Percentiles rank a stretch among this genome's conserved stretches.
Evolutionary conservation across 495 filamentous ascomycete genomes (phyloP).

Genomic region (Penicillium malachiteum): DNA sequence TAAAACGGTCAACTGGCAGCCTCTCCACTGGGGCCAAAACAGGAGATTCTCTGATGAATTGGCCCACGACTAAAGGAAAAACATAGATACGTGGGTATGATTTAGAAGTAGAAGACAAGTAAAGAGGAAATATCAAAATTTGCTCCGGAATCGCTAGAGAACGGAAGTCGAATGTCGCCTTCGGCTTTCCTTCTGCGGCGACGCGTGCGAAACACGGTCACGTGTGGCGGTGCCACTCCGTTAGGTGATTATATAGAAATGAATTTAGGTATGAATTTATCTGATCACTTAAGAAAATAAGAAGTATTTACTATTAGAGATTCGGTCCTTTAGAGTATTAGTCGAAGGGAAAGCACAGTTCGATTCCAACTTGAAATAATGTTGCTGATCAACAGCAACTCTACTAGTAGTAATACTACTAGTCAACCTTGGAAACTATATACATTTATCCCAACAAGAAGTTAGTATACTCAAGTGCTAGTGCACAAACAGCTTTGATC

Average conservation of each 20-base stretch:
- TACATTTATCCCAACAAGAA: neutral
- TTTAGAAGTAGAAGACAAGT: conserved; percentile 4
- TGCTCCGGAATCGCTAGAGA: conserved; percentile 4
- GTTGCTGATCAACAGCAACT: neutral
- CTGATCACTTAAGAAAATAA: no score
- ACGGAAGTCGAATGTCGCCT: conserved; percentile 13
- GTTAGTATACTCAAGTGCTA: no score
- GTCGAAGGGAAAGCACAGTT: no score
- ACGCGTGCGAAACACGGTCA: conserved; percentile 45
- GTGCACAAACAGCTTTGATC: no score
- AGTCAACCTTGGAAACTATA: neutral
- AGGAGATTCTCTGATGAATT: conserved; percentile 1
- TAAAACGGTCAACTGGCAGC: conserved; percentile 18
- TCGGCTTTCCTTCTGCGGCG: conserved; percentile 22
- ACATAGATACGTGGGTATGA: neutral
- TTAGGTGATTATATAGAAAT: neutral
- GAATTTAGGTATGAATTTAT: no score
- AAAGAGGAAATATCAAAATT: conserved; percentile 9
- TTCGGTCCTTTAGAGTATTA: no score
- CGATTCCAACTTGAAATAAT: no score
- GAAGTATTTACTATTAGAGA: no score
- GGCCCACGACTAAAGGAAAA: neutral
- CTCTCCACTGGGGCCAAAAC: conserved; percentile 1
- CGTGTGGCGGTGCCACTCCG: conserved; percentile 23
- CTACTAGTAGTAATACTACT: neutral